Conservation (phyloP, 1,139 yeast species). For the Lodderomyces theae region DNA sequence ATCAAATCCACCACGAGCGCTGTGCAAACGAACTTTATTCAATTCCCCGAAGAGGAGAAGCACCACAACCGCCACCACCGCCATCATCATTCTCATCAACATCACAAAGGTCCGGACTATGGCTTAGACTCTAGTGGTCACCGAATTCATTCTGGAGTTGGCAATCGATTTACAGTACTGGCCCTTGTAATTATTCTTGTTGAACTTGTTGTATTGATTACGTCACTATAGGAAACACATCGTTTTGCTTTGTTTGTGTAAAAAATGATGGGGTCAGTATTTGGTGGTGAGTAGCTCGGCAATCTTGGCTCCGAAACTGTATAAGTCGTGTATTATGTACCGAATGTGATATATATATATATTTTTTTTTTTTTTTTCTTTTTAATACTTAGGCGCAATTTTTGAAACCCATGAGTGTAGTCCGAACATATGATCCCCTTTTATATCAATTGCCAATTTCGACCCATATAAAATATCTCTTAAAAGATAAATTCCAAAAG, state of each 20-base stretch:
- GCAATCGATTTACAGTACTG: slow-evolving; percentile 6
- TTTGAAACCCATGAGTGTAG: no score
- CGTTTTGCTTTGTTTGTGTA: neutral
- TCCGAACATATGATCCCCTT: slow-evolving; percentile 2
- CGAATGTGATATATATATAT: neutral
- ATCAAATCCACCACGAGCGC: neutral
- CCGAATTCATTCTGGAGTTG: slow-evolving; percentile 7
- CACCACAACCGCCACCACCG: neutral
- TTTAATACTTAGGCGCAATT: no score
- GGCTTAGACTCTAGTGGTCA: neutral
- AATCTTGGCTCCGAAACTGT: neutral
- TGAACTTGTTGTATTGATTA: slow-evolving; percentile 8
- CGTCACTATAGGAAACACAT: slow-evolving; percentile 6
- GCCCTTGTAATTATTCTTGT: slow-evolving; percentile 6
- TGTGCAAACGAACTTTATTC: slow-evolving; percentile 6
- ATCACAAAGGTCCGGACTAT: no score
- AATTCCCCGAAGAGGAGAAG: slow-evolving; percentile 9
- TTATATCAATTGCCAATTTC: neutral
- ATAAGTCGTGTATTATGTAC: neutral
- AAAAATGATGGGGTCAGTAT: neutral
- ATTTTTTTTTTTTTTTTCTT: no score
- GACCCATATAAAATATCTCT: no score
- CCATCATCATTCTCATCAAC: neutral
- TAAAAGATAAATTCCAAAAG: no score
- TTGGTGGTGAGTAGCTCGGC: neutral